These are phyloP conservation scores for Talaromyces sp. DNA, from an alignment of 2,329 filamentous ascomycete genomes.

Conservation along the genomic window DNA sequence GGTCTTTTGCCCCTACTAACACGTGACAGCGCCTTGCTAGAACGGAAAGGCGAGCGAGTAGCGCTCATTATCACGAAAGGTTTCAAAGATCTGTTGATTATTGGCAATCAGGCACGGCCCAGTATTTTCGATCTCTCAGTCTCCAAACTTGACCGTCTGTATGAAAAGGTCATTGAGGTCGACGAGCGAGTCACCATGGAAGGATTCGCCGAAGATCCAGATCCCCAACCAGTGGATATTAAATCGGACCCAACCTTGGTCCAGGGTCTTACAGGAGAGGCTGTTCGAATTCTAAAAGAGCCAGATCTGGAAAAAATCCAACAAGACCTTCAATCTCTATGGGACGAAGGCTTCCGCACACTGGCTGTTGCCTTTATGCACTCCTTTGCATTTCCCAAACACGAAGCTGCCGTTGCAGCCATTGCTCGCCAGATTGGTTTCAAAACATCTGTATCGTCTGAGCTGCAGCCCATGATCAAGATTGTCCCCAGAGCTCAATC, in stretches of 20 bases:
- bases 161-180: conserved; percentile 20
- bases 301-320: conserved; percentile 51
- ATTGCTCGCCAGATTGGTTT: conserved; percentile 74
- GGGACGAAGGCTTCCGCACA: conserved; percentile 28
- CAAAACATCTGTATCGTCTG: conserved; percentile 66
- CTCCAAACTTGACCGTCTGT: conserved; percentile 60
- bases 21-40: conserved; percentile 77
- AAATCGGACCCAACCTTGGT: conserved; percentile 15
- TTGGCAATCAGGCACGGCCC: conserved; percentile 83
- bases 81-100: conserved; percentile 75
- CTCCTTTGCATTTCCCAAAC: conserved; percentile 77
- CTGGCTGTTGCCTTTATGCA: conserved; percentile 60
- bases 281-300: conserved; percentile 60
- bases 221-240: conserved; percentile 15
- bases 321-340: conserved; percentile 52
- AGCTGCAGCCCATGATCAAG: conserved; percentile 77
- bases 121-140: conserved; percentile 84
- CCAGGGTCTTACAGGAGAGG: conserved; percentile 55
- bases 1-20: not conserved
- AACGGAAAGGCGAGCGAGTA: conserved; percentile 78
- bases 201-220: conserved; percentile 24
- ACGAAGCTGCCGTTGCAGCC: conserved; percentile 69
- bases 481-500: conserved; percentile 66
- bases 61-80: conserved; percentile 78
- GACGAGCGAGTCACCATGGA: conserved; percentile 44